Percentiles rank a stretch among this genome's conserved stretches.
phyloP scores from a whole-genome alignment of 2,329 filamentous ascomycete species.

The Xylariomycetidae sp. region DNA sequence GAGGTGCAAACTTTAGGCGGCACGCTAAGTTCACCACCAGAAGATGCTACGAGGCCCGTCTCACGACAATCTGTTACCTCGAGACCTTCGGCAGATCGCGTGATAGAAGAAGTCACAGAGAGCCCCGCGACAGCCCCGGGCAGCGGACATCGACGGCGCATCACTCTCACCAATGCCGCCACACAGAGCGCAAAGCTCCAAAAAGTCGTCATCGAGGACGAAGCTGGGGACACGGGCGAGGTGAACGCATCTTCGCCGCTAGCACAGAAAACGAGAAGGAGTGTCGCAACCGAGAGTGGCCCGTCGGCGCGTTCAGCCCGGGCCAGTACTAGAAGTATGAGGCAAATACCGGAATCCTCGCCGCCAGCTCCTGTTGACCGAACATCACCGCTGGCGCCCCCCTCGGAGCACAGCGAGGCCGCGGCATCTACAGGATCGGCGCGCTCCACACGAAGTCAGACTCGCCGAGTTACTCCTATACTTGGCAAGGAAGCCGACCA shows the following conservation, averaged over 20 bases:
- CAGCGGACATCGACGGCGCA: constrained; percentile 42
- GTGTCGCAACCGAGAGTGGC: constrained; percentile 18
- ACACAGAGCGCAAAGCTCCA: constrained; percentile 39
- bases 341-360: constrained; percentile 12
- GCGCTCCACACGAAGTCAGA: constrained; percentile 19
- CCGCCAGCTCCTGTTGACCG: constrained; percentile 9
- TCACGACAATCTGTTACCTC: constrained; percentile 16
- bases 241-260: constrained; percentile 37
- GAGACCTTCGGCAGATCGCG: constrained; percentile 9
- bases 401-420: constrained; percentile 16
- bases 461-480: constrained; percentile 8
- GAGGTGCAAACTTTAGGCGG: constrained; percentile 7
- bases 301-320: constrained; percentile 26
- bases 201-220: constrained; percentile 29
- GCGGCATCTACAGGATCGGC: constrained; percentile 14
- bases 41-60: constrained; percentile 10
- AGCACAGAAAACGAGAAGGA: constrained; percentile 34
- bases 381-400: constrained; percentile 13
- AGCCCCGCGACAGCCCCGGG: constrained; percentile 50
- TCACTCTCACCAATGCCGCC: constrained; percentile 29
- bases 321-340: constrained; percentile 14
- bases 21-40: constrained; percentile 11
- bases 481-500: constrained; percentile 11
- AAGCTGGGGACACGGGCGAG: constrained; percentile 21
- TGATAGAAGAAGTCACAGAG: constrained; percentile 42